Evolutionary conservation across 306 rosid genomes (phyloP).

Genomic region (Senna tora): DNA sequence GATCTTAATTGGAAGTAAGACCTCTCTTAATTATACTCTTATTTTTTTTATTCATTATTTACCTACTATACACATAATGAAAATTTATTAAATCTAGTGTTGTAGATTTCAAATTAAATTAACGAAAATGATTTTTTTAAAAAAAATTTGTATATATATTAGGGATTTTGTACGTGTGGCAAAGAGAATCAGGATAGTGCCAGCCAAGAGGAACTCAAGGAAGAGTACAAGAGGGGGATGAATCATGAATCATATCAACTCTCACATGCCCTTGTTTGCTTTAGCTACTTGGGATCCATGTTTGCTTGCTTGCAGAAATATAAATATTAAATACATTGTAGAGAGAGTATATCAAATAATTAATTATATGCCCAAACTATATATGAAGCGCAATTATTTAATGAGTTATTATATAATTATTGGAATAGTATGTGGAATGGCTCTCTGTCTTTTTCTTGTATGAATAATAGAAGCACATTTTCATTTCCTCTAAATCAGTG

Average conservation of each 20-base stretch:
- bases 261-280: too few relatives aligned
- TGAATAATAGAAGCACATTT: slow-evolving; percentile 34
- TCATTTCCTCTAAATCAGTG: too few relatives aligned
- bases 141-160: background rate
- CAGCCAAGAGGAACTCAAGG: slow-evolving; percentile 63
- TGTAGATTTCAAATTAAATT: too few relatives aligned
- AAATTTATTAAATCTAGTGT: too few relatives aligned
- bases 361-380: background rate
- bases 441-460: slow-evolving; percentile 20
- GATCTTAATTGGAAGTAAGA: slow-evolving; percentile 83
- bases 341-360: background rate
- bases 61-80: too few relatives aligned
- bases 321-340: too few relatives aligned
- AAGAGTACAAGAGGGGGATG: slow-evolving; percentile 48
- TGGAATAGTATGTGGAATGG: slow-evolving; percentile 1
- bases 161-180: slow-evolving; percentile 95
- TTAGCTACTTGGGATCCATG: too few relatives aligned
- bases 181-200: slow-evolving; percentile 82
- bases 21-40: too few relatives aligned
- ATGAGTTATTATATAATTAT: slow-evolving; percentile 5
- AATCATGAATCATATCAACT: too few relatives aligned
- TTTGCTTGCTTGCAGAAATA: background rate
- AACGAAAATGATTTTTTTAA: too few relatives aligned
- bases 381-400: background rate
- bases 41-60: too few relatives aligned